Evolutionary conservation across 176 grass and related monocot species (phyloP).

Genomic region (Avena insularis): DNA sequence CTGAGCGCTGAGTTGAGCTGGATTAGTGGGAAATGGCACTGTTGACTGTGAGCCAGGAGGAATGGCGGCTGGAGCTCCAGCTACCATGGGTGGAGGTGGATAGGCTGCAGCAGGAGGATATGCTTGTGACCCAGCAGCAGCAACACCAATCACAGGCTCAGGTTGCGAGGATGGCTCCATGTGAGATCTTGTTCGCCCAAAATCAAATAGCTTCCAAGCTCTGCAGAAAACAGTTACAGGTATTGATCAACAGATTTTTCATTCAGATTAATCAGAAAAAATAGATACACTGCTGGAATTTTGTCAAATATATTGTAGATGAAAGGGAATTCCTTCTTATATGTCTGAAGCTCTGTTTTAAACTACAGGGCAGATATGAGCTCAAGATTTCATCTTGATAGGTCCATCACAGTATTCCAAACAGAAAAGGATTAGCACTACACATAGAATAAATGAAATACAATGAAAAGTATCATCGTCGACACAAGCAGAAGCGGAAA

Average conservation of each 20-base stretch:
- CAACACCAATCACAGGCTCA: constrained; percentile 59
- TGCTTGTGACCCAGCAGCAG: constrained; percentile 57
- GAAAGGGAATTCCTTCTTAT: constrained; percentile 3
- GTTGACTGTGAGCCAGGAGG: constrained; percentile 43
- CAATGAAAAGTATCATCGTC: neutral
- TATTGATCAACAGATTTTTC: constrained; percentile 16
- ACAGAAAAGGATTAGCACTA: constrained; percentile 19
- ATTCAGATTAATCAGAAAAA: neutral
- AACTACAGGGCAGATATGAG: neutral
- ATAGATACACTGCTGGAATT: neutral
- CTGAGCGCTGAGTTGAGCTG: constrained; percentile 56
- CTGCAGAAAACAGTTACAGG: constrained; percentile 28
- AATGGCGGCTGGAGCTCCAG: constrained; percentile 42
- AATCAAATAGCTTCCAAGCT: constrained; percentile 23
- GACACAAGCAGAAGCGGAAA: neutral
- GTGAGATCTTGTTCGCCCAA: constrained; percentile 22
- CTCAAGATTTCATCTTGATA: constrained; percentile 13
- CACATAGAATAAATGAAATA: constrained; percentile 25
- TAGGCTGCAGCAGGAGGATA: constrained; percentile 50
- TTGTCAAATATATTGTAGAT: constrained; percentile 21
- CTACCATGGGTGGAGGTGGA: constrained; percentile 39
- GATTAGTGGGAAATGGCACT: constrained; percentile 51
- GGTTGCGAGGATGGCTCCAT: constrained; percentile 70
- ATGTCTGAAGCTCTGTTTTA: constrained; percentile 1
- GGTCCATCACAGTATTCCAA: constrained; percentile 3